phyloP scores from a whole-genome alignment of 2,329 filamentous ascomycete genomes.

The Arthrobotrys entomopaga region DNA sequence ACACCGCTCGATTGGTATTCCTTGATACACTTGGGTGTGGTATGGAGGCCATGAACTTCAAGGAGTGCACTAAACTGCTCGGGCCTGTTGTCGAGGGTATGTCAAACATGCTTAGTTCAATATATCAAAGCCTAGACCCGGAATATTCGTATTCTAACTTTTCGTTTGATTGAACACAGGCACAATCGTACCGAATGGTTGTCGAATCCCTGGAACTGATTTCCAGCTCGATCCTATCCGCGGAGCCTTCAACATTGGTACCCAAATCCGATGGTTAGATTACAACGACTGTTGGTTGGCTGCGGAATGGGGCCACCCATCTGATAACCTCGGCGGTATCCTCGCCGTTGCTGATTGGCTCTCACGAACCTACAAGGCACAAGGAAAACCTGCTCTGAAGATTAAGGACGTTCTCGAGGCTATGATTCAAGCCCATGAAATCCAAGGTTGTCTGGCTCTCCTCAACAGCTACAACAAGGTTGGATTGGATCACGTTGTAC shows the following conservation, averaged over 20 bases:
- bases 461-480: conserved; percentile 99
- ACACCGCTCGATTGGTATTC: conserved; percentile 96
- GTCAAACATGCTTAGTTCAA: no score
- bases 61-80: conserved; percentile 93
- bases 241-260: conserved; percentile 97
- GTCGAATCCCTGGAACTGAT: conserved; percentile 87
- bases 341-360: conserved; percentile 95
- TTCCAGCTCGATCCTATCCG: conserved; percentile 96
- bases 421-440: conserved; percentile 99
- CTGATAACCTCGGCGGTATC: conserved; percentile 97
- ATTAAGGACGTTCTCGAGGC: conserved; percentile 90
- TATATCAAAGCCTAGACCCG: no score
- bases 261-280: conserved; percentile 98
- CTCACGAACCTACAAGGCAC: conserved; percentile 84
- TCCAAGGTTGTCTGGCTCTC: conserved; percentile 94
- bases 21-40: conserved; percentile 97
- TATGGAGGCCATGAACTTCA: conserved; percentile 92
- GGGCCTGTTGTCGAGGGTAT: conserved; percentile 82
- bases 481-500: conserved; percentile 94
- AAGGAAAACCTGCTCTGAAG: conserved; percentile 78
- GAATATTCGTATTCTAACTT: not conserved
- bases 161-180: conserved; percentile 61
- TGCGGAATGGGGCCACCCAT: conserved; percentile 98
- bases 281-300: conserved; percentile 99
- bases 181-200: conserved; percentile 89